Base-by-base conservation (phyloP, 2,329 filamentous ascomycete species). In the Neofusicoccum ribis region DNA sequence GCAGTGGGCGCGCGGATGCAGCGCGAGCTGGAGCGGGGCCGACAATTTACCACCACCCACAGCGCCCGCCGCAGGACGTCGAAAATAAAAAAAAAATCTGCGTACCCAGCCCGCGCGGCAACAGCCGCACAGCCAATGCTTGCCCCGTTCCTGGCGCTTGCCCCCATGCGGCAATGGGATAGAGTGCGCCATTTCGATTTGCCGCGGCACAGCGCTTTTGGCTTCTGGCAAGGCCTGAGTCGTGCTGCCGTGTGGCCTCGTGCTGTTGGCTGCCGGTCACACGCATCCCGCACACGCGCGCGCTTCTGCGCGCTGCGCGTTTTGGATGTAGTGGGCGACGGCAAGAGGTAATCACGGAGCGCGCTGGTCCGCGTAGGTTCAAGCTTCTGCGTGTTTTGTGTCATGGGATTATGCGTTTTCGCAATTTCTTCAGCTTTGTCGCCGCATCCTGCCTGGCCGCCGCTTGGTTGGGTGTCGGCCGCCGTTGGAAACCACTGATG, bases 341-440 rank as follows among this genome's bases (percentile, higher is more conserved):
- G 37, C 17, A 7, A 34, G 23, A 31, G 39, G 39, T 12, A 17
- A 59, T 36, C 56, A 59, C 56, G 56, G 56, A 46, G 41, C 27
- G 9, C 41, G 41, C n/a, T 23, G 41, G 37, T 59, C 56, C 31
- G 56, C 56, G 41, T 20, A 20, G 39, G 27, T 46, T 36, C 41
- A 59, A 59, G 41, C 41, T 47, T 59, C 47, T 20, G 56, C 43
- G 56, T 46, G 43, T 59, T 44, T 36, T 15, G 41, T 20, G 41
- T 44, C 56, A 36, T 44, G 41, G 56, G 41, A 46, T 46, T 43
- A 43, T 56, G 52, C 52, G 14, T 56, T 56, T 43, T 56, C 52
- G 52, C 20, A 59, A 59, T 59, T 59, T 59, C 56, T 59, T 59
- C 56, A 59, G 41, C 56, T 17, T 46, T n/a, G 41, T 47, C 41